Percentiles rank a stretch among this genome's conserved stretches.
These are phyloP conservation scores for Phoma sp. DNA, from an alignment of 2,329 filamentous ascomycete species.

Conservation along the genomic window DNA sequence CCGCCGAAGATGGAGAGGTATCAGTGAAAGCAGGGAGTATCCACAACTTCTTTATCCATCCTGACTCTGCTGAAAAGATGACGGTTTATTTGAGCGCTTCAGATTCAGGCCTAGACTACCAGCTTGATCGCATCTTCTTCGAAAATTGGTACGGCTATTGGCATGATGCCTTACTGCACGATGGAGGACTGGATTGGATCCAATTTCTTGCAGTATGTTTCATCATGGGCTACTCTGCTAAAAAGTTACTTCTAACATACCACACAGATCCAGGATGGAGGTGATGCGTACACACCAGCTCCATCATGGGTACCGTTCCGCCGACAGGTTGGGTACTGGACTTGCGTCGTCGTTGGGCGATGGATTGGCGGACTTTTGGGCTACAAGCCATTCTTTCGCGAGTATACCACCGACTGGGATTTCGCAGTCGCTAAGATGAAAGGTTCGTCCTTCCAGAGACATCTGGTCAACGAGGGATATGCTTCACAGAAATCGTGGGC, in stretches of 20 bases:
- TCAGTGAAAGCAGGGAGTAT: conserved; percentile 19
- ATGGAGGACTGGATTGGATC: conserved; percentile 37
- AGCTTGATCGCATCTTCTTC: conserved; percentile 47
- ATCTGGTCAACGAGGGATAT: conserved; percentile 7
- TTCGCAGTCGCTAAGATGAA: conserved; percentile 16
- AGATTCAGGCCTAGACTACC: conserved; percentile 34
- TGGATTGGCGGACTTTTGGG: conserved; percentile 51
- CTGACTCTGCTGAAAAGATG: conserved; percentile 6
- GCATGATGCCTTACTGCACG: conserved; percentile 38
- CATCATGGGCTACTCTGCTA: background rate
- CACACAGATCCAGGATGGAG: conserved; percentile 51
- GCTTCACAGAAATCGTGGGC: conserved; percentile 6
- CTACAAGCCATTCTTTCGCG: conserved; percentile 49
- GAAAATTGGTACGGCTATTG: conserved; percentile 51
- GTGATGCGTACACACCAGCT: conserved; percentile 48
- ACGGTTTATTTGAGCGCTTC: conserved; percentile 33
- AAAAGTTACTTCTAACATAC: conserved; percentile 6
- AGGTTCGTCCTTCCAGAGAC: conserved; percentile 13
- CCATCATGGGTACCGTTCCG: conserved; percentile 52
- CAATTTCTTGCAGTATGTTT: conserved; percentile 43
- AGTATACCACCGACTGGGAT: conserved; percentile 52
- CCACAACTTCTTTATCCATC: conserved; percentile 25
- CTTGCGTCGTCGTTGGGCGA: conserved; percentile 48
- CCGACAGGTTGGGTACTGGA: conserved; percentile 29
- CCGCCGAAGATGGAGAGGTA: conserved; percentile 40